Base-by-base conservation (phyloP, 768 basidiomycete species). In the Stropharia rugosoannulata region DNA sequence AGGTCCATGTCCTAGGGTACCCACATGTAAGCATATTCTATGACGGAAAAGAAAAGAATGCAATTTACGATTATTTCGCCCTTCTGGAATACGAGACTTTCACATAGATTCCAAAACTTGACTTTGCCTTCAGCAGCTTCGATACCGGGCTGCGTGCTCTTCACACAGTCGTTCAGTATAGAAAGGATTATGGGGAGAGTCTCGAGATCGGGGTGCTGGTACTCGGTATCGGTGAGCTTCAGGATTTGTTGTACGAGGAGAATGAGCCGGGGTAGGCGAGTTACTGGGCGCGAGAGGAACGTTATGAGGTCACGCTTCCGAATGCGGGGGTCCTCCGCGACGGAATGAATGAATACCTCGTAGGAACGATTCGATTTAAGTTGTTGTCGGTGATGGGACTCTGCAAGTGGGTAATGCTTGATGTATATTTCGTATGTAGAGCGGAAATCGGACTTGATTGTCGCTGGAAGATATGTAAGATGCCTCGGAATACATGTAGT, bases 61-160 rank as follows among this genome's bases (percentile, higher is more conserved):
- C 5, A n/a, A 19, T 85, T 57, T 64, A 92, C 93, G 37, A 93
- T 85, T 15, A 95, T 84, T 68, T 95, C 93, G 22, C 89, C 93
- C 59, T 80, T 85, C 64, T 84, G 84, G 63, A 84, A 91, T 11
- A 83, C 70, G 47, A 96, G 66, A 62, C 81, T 86, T 72, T 95
- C 91, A 60, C 84, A 85, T 2, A 95, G 73, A 50, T 76, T 84
- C 87, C 89, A 91, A 57, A 93, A 86, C 65, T 93, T 93, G 60
- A 95, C 93, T 67, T 93, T 93, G 59, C 84, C 81, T 66, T 95
- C 93, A 1, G 94, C 91, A n/a, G 87, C 90, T 57, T 85, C 90
- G 56, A 96, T 95, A 4, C 94, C 94, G 1, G 93, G 93, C 64
- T 95, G 87, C 0, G 91, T 91, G 59, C 87, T 87, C 75, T 90